A percentile compares a stretch with the other conserved stretches of the same genome.
Conservation (phyloP, 2,329 filamentous ascomycete genomes). For the Lachnellula suecica region DNA sequence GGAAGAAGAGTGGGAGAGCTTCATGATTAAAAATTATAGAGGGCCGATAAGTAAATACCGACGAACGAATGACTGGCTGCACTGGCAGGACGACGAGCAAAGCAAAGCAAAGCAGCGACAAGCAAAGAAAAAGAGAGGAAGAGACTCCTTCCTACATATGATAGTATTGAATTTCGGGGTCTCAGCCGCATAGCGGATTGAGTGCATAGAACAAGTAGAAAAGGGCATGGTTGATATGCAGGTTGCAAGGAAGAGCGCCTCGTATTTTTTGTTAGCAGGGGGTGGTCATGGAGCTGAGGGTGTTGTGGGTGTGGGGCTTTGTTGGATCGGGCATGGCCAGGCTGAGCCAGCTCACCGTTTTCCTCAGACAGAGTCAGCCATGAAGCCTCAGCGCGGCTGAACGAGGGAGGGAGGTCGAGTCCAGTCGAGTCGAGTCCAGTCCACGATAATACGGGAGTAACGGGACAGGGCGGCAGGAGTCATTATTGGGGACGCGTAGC, state of each 20-base stretch:
- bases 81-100: conserved; percentile 15
- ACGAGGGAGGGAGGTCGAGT: no score
- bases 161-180: conserved; percentile 8
- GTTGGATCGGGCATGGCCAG: background rate
- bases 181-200: conserved; percentile 18
- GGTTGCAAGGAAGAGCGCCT: background rate
- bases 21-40: conserved; percentile 25
- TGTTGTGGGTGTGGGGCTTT: background rate
- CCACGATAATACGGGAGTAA: no score
- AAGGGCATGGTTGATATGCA: background rate
- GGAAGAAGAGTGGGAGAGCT: no score
- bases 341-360: no score
- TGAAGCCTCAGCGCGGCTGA: no score
- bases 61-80: conserved; percentile 23
- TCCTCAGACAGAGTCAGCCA: no score
- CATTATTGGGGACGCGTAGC: no score
- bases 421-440: no score
- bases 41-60: conserved; percentile 5
- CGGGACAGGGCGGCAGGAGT: no score
- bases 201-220: background rate
- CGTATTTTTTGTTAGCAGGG: background rate
- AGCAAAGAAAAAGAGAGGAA: background rate
- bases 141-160: conserved; percentile 8
- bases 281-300: background rate
- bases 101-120: conserved; percentile 3